Base-by-base conservation (phyloP, 1,139 yeast species). In the Magnusiomyces suaveolens region DNA sequence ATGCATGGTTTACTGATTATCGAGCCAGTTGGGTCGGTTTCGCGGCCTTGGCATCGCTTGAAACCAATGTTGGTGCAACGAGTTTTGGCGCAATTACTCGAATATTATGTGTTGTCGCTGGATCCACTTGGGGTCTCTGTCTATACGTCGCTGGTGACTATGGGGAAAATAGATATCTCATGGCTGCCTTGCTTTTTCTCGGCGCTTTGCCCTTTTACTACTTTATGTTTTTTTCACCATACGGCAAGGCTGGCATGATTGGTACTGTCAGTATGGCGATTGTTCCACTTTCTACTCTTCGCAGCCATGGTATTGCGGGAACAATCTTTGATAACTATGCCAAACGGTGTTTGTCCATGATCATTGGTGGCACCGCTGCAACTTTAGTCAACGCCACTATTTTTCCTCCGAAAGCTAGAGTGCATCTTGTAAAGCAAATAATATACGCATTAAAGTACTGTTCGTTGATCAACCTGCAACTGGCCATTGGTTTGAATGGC, bases 11-110 rank as follows among this genome's bases (percentile, higher is more conserved):
- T 57, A 65, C 64, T 10, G 68, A 71, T 36, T 68, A 73, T 36
- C 69, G 76, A 56, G 81, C 81, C 48, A 66, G 76, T 1, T 77
- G 81, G 81, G 72, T 76, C 12, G 81, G 80, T 26, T 77, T 77
- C 66, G 78, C 76, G 6, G 77, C 79, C 54, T 74, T 75, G 49
- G 62, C 77, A 50, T 76, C 76, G 21, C 57, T 76, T 24, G 81
- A 77, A 57, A 76, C 79, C 0, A 75, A 78, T 6, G 72, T 77
- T 21, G 81, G 81, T 6, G 76, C 75, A n/a, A 76, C 81, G 0
- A 70, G 75, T 49, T 74, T 72, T 65, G 75, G 74, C 3, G 74
- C 75, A 57, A 69, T 76, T 50, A 60, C 75, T 1, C 70, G 81
- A 60, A 73, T 74, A 2, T 71, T 76, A 20, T 80, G 80, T 23